Percentiles rank a stretch among this genome's conserved stretches.
Conservation (phyloP, 106 monocot genomes). For the Dactylorhiza incarnata region DNA sequence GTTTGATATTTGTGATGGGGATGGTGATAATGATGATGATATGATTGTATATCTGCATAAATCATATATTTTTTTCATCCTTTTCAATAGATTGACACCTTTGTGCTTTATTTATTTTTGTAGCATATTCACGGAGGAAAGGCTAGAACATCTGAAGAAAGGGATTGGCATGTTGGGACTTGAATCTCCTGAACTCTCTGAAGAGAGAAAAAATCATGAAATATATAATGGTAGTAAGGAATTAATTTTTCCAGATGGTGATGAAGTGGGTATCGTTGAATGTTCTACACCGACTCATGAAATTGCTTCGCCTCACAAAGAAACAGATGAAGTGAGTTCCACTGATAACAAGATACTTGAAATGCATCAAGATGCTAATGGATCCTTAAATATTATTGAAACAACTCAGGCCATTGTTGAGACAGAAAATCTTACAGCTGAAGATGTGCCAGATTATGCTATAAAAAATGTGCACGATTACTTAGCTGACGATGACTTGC, state of each 20-base stretch:
- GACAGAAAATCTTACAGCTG: conserved; percentile 8
- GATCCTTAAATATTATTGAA: conserved; percentile 2
- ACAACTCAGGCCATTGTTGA: conserved; percentile 15
- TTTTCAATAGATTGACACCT: neutral
- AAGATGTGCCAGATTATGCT: conserved; percentile 7
- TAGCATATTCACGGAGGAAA: conserved; percentile 93
- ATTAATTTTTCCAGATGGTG: conserved; percentile 11
- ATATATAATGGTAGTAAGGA: conserved; percentile 14
- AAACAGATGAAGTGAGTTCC: conserved; percentile 2
- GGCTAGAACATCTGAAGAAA: conserved; percentile 57
- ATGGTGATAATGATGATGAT: neutral
- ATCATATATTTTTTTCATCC: neutral
- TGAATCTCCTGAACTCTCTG: conserved; percentile 24
- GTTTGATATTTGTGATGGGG: neutral
- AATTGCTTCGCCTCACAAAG: conserved; percentile 9
- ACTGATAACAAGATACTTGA: conserved; percentile 12
- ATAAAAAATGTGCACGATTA: conserved; percentile 14
- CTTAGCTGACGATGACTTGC: conserved; percentile 11
- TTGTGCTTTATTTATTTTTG: conserved; percentile 16
- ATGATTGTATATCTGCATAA: neutral
- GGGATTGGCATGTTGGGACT: conserved; percentile 69
- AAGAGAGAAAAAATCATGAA: conserved; percentile 21
- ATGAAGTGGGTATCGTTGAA: conserved; percentile 9
- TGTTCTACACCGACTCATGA: conserved; percentile 16
- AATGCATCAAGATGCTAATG: conserved; percentile 11